Base-by-base conservation (phyloP, 1,284 basidiomycete genomes). In the Trichosporon sp. region DNA sequence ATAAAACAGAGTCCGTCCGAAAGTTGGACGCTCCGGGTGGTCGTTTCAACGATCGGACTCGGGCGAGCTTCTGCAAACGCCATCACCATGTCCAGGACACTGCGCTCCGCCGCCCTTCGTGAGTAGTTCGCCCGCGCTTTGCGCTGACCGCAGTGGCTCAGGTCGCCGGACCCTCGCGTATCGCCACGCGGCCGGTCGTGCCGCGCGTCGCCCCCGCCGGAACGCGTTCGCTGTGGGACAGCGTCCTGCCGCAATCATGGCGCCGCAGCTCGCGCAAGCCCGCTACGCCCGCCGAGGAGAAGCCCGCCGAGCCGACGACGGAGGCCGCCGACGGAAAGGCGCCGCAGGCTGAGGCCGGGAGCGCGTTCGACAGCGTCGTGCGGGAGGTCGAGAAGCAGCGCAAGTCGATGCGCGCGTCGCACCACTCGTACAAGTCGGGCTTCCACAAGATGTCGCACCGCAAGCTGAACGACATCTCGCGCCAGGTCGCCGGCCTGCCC, bases 361-460 rank as follows among this genome's bases (percentile, higher is more conserved):
- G 65, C 3, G 63, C 70, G 47, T 73, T 73, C 53, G 67, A 68
- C 44, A 65, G 64, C 8, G 64, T 62, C 2, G 67, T 38, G n/a
- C 29, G 64, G 51, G 63, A 67, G 47, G 65, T 23, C 18, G 67
- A 60, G 60, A 9, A n/a, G 31, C 25, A 64, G 67, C 74, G 72
- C 68, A 65, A 70, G 70, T 72, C 75, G 67, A 75, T 75, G 66
- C 73, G 75, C 23, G 68, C 78, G 25, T 69, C 74, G 62, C 64
- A 82, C 77, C 80, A 81, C 71, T 70, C 73, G 63, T 81, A 80
- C 76, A 76, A 76, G 25, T 98, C 95, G 0, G 89, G 91, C 3
- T 89, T 89, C 77, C 96, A 98, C 87, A 95, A 94, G 81, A 94
- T 95, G 63, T 95, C 93, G 9, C 92, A 91, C 74, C 88, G 94